Conservation (phyloP, 2,329 filamentous ascomycete species). For the Didymella segeticola region DNA sequence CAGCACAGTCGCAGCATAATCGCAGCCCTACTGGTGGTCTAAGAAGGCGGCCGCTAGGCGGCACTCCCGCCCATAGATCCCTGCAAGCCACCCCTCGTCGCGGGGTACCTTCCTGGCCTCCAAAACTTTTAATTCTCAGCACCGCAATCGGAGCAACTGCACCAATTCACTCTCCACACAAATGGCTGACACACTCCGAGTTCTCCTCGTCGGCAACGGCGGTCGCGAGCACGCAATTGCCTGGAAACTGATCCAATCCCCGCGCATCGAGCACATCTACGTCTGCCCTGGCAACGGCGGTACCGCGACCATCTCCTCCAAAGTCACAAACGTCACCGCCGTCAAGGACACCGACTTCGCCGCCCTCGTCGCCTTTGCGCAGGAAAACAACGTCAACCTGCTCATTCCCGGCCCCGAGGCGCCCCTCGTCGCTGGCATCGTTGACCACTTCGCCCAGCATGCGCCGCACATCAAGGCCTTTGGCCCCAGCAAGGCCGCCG, state of each 20-base stretch:
- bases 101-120: constrained; percentile 9
- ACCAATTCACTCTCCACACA: constrained; percentile 7
- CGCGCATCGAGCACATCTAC: constrained; percentile 75
- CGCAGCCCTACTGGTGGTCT: too few species aligned
- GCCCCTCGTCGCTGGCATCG: constrained; percentile 89
- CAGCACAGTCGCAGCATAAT: too few species aligned
- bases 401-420: constrained; percentile 91
- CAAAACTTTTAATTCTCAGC: constrained; percentile 25
- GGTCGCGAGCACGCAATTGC: constrained; percentile 93
- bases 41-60: constrained; percentile 5
- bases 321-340: constrained; percentile 69
- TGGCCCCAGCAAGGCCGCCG: constrained; percentile 83
- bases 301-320: constrained; percentile 61
- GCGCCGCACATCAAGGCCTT: constrained; percentile 72
- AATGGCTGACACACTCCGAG: constrained; percentile 39
- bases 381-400: constrained; percentile 76
- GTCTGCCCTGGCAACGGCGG: constrained; percentile 84
- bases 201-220: constrained; percentile 91
- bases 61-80: constrained; percentile 9
- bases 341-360: constrained; percentile 80
- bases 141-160: constrained; percentile 9
- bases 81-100: constrained; percentile 6
- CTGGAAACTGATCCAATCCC: constrained; percentile 89
- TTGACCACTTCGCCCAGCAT: constrained; percentile 76
- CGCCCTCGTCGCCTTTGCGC: constrained; percentile 76